phyloP scores from a whole-genome alignment of 176 grass and related monocot species.

The Carex cristatella region DNA sequence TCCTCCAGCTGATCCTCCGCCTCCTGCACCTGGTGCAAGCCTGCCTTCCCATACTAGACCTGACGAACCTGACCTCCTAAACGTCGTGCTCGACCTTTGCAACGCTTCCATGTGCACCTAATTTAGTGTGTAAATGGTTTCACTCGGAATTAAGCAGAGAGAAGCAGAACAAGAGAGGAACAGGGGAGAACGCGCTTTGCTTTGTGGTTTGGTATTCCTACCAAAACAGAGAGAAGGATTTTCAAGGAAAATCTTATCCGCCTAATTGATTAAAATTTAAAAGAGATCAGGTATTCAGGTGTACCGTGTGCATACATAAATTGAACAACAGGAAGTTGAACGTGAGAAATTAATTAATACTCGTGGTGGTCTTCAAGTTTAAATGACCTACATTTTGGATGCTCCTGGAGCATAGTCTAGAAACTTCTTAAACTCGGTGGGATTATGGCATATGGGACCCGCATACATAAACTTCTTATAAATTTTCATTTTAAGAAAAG shows the following conservation, averaged over 20 bases:
- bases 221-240: neutral
- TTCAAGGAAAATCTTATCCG: neutral
- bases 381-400: neutral
- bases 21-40: conserved; percentile 26
- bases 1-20: conserved; percentile 32
- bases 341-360: neutral
- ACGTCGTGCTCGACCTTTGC: conserved; percentile 80
- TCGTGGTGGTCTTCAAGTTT: neutral
- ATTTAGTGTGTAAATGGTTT: neutral
- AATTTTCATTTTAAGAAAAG: neutral
- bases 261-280: neutral
- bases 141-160: neutral
- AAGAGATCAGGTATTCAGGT: neutral
- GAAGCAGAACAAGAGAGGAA: neutral
- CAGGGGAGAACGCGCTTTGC: neutral
- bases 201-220: conserved; percentile 3
- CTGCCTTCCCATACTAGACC: conserved; percentile 78
- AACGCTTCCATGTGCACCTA: conserved; percentile 47
- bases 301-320: neutral
- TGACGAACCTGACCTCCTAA: conserved; percentile 79
- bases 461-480: neutral
- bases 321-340: neutral
- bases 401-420: neutral
- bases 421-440: neutral
- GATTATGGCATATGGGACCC: neutral